phyloP scores from a whole-genome alignment of 73 alveolate species.

The Halteria grandinella region DNA sequence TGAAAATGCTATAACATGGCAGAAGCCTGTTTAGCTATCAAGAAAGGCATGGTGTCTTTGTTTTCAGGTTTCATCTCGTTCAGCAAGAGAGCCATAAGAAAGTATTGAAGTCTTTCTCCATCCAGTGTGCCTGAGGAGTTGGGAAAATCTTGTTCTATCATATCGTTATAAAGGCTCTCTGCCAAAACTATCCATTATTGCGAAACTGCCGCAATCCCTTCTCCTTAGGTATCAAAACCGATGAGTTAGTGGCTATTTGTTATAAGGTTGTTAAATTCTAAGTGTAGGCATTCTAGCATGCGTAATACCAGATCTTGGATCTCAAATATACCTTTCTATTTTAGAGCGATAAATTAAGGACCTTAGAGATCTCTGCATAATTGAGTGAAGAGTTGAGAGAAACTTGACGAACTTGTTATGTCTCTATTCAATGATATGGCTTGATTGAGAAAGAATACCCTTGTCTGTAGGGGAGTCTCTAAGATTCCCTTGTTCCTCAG shows the following conservation, averaged over 20 bases:
- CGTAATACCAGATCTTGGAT: no score
- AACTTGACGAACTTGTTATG: neutral
- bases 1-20: constrained; percentile 42
- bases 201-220: neutral
- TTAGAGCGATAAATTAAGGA: constrained; percentile 5
- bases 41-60: constrained; percentile 12
- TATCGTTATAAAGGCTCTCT: neutral
- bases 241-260: neutral
- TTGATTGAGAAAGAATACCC: neutral
- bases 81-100: constrained; percentile 37
- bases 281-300: no score
- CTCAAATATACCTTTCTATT: no score
- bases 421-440: neutral
- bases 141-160: constrained; percentile 8
- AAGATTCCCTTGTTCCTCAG: constrained; percentile 3
- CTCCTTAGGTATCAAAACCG: constrained; percentile 8
- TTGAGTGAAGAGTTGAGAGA: neutral
- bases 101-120: constrained; percentile 28
- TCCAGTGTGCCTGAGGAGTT: constrained; percentile 30
- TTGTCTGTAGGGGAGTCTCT: neutral
- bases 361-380: neutral
- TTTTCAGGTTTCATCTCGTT: constrained; percentile 31
- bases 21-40: constrained; percentile 12
- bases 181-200: constrained; percentile 20
- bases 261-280: neutral